Evolutionary conservation across 2,329 filamentous ascomycete genomes (phyloP).

Genomic region (Calonectria hawksworthii): DNA sequence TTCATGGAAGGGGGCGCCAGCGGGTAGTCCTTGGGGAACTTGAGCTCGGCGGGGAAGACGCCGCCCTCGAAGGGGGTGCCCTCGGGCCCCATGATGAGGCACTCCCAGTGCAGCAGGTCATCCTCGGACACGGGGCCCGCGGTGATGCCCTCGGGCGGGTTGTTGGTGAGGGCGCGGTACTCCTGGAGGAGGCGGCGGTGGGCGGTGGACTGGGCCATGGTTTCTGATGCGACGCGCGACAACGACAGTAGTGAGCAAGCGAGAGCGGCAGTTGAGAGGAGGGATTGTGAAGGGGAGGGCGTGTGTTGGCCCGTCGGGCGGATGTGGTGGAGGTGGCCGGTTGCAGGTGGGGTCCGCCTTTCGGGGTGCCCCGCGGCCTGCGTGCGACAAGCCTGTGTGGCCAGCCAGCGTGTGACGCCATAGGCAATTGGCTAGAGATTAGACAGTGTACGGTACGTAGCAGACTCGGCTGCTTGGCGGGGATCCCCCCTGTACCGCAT

Average conservation of each 20-base stretch:
- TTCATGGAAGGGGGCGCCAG: constrained; percentile 96
- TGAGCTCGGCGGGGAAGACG: constrained; percentile 94
- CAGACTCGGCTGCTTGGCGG: neutral
- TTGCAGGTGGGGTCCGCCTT: neutral
- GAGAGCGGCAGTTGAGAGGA: neutral
- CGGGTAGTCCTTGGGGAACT: constrained; percentile 97
- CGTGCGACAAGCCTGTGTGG: neutral
- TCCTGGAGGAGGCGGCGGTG: constrained; percentile 92
- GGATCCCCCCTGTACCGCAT: neutral
- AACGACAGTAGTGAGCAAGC: neutral
- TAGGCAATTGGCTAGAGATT: neutral
- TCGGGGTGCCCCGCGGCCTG: neutral
- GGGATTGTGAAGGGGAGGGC: neutral
- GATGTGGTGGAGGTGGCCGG: constrained; percentile 9
- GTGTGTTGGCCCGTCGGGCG: neutral
- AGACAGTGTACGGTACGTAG: no score
- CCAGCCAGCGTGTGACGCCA: neutral
- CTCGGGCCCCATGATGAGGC: constrained; percentile 93
- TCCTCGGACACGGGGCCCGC: constrained; percentile 94
- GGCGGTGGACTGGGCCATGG: constrained; percentile 73
- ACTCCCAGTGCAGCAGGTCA: constrained; percentile 96
- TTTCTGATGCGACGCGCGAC: neutral
- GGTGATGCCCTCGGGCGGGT: constrained; percentile 97
- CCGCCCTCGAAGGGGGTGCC: constrained; percentile 97
- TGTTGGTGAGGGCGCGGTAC: constrained; percentile 93